phyloP scores from a whole-genome alignment of 805 yeast genomes.

The Pichia paraexigua region DNA sequence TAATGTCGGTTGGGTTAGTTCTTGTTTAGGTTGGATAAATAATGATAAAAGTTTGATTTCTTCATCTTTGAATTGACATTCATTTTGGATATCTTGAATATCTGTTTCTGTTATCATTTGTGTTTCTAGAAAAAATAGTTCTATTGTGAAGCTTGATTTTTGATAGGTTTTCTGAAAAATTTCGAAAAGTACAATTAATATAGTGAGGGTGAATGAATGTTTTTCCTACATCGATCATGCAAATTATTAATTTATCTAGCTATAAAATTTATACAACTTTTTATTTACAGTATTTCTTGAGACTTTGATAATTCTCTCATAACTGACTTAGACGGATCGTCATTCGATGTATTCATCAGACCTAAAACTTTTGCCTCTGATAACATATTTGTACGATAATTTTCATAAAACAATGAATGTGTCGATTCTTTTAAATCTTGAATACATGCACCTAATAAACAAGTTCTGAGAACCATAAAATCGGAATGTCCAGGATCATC shows the following conservation, averaged over 20 bases:
- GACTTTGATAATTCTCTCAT: background rate
- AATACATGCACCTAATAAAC: slow-evolving; percentile 71
- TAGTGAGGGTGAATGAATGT: no score
- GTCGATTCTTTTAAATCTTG: slow-evolving; percentile 73
- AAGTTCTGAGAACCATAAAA: slow-evolving; percentile 63
- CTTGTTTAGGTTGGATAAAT: slow-evolving; percentile 27
- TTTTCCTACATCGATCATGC: background rate
- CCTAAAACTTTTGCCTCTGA: slow-evolving; percentile 11
- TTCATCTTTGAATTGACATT: slow-evolving; percentile 22
- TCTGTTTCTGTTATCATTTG: slow-evolving; percentile 5
- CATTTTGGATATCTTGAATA: background rate
- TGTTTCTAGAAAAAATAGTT: background rate
- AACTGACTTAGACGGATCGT: background rate
- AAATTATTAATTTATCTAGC: background rate
- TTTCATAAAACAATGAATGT: slow-evolving; percentile 67
- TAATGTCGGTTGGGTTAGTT: slow-evolving; percentile 29
- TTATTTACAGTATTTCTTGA: background rate
- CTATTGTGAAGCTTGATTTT: no score
- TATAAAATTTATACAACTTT: background rate
- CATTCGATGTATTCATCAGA: background rate
- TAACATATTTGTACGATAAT: slow-evolving; percentile 50
- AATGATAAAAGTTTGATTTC: slow-evolving; percentile 32
- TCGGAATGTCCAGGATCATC: slow-evolving; percentile 79
- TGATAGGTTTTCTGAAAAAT: background rate
- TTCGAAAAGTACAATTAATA: no score